A percentile compares a stretch with the other conserved stretches of the same genome.
These are phyloP conservation scores for Candida khao-thaluensis DNA, from an alignment of 805 yeast species.

Conservation along the genomic window DNA sequence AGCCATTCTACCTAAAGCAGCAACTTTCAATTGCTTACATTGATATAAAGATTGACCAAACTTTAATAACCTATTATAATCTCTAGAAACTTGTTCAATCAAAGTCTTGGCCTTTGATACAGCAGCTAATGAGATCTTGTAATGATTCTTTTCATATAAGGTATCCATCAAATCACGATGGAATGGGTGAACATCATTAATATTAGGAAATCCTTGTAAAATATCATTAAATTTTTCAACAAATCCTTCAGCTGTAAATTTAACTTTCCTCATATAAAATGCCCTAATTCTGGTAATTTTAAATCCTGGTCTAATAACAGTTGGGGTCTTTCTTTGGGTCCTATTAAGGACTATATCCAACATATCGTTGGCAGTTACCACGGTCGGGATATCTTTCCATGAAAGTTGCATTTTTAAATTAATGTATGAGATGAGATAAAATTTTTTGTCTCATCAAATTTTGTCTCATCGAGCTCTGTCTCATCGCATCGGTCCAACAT, in stretches of 20 bases:
- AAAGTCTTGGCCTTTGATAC: slow-evolving; percentile 90
- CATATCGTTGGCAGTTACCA: slow-evolving; percentile 87
- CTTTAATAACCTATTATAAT: slow-evolving; percentile 88
- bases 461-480: slow-evolving; percentile 9
- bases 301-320: slow-evolving; percentile 97
- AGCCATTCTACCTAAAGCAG: slow-evolving; percentile 99
- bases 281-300: slow-evolving; percentile 94
- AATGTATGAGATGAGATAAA: slow-evolving; percentile 3
- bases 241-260: slow-evolving; percentile 94
- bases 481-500: too few species aligned
- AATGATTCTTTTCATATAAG: slow-evolving; percentile 95
- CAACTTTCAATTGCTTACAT: slow-evolving; percentile 97
- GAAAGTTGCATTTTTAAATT: slow-evolving; percentile 76
- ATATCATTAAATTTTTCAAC: slow-evolving; percentile 87
- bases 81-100: slow-evolving; percentile 94
- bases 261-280: slow-evolving; percentile 97
- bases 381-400: slow-evolving; percentile 98
- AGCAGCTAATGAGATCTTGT: slow-evolving; percentile 94
- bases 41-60: slow-evolving; percentile 98
- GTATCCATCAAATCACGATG: slow-evolving; percentile 98
- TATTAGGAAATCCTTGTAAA: slow-evolving; percentile 87
- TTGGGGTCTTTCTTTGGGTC: slow-evolving; percentile 98
- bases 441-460: slow-evolving; percentile 9
- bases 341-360: slow-evolving; percentile 95
- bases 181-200: slow-evolving; percentile 97